Evolutionary conservation across 495 filamentous ascomycete genomes (phyloP).

Genomic region (Penicillium waksmanii): DNA sequence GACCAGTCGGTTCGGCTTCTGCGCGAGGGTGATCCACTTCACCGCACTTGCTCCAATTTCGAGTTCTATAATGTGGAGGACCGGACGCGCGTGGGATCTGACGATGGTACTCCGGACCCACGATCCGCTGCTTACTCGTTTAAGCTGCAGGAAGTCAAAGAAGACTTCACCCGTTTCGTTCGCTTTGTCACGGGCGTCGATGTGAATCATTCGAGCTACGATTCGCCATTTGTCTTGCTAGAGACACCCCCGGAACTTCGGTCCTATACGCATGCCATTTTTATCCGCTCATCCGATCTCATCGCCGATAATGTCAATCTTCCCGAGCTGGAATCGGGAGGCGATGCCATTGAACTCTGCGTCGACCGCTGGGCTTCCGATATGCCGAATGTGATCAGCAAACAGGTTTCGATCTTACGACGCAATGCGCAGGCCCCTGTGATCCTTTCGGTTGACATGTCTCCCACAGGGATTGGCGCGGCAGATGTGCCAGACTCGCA

Average conservation of each 20-base stretch:
- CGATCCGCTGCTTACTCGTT: constrained; percentile 61
- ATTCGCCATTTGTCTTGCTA: constrained; percentile 72
- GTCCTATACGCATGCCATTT: constrained; percentile 67
- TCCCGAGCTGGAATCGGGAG: constrained; percentile 66
- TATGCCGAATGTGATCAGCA: constrained; percentile 46
- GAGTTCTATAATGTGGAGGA: constrained; percentile 78
- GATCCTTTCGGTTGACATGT: constrained; percentile 67
- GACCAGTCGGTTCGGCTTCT: constrained; percentile 58
- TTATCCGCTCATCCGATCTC: constrained; percentile 64
- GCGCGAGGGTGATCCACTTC: constrained; percentile 54
- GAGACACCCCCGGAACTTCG: constrained; percentile 69
- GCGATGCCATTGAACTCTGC: constrained; percentile 73
- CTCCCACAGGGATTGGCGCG: constrained; percentile 39
- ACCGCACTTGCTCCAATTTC: constrained; percentile 72
- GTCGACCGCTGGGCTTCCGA: constrained; percentile 63
- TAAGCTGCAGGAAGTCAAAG: constrained; percentile 71
- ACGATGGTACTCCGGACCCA: constrained; percentile 45
- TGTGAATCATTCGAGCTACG: constrained; percentile 57
- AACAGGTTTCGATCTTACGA: constrained; percentile 49
- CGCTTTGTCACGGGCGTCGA: constrained; percentile 64
- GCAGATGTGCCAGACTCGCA: constrained; percentile 32
- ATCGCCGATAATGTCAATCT: constrained; percentile 57
- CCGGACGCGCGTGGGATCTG: constrained; percentile 32
- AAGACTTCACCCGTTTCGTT: constrained; percentile 74
- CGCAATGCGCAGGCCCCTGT: constrained; percentile 68